A percentile compares a stretch with the other conserved stretches of the same genome.
Conservation (phyloP, 225 moss, liverwort and hornwort genomes). For the Rhytidiadelphus loreus region DNA sequence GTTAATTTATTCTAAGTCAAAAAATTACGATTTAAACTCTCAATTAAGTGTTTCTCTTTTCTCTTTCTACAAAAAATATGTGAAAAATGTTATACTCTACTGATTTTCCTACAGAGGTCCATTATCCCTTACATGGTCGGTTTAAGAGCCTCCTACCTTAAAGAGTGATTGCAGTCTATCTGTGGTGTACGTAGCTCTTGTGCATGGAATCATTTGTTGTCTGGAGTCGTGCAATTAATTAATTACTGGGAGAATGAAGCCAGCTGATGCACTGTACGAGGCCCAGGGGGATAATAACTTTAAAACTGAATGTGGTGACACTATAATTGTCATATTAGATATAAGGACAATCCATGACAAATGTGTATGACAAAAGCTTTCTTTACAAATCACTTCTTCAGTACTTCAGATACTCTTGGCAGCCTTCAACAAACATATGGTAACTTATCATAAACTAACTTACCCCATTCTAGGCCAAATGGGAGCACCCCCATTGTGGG, state of each 20-base stretch:
- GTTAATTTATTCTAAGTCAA: too few species aligned
- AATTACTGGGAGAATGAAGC: background rate
- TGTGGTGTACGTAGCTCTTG: background rate
- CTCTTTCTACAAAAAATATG: too few species aligned
- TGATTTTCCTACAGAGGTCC: too few species aligned
- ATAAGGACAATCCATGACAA: background rate
- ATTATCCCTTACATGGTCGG: too few species aligned
- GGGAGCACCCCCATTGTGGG: too few species aligned
- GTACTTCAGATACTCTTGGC: background rate
- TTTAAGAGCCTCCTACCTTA: too few species aligned
- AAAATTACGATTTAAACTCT: too few species aligned
- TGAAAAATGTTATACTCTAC: too few species aligned
- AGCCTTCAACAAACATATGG: background rate
- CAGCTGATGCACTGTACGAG: background rate
- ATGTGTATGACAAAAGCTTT: background rate
- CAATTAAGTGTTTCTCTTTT: too few species aligned
- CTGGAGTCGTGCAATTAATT: background rate
- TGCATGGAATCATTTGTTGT: background rate
- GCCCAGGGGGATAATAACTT: background rate
- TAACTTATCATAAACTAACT: too few species aligned
- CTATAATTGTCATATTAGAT: background rate
- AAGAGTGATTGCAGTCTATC: background rate
- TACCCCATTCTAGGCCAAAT: too few species aligned
- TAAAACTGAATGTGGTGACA: background rate
- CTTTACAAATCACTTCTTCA: background rate